Evolutionary conservation across 257 asterid species (phyloP), one percentile per base, ranked within the genome.

Genomic region (Penstemon eatonii): DNA sequence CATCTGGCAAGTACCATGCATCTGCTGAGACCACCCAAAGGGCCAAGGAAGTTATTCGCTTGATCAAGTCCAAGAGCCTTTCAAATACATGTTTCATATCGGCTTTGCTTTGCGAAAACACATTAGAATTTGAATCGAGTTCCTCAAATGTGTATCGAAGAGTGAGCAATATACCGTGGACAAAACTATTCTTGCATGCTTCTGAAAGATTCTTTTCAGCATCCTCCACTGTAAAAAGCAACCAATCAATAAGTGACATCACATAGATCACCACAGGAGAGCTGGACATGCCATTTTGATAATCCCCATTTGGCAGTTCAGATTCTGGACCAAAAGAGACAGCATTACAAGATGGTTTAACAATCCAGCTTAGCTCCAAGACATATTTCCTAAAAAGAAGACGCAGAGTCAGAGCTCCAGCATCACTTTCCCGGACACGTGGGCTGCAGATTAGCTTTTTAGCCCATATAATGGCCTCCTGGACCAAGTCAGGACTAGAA

Each of bases 381-480:
- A 88, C 99, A 78, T 88, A 93, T 83, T 93, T 93, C 75, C 96
- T 83, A 55, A 93, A 93, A 56, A 93, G 76, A 74, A 93, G 95
- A 47, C 96, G 88, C 56, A 90, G 75, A 65, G 93, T 85, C 74
- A 93, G 89, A 74, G 99, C 97, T 65, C 99, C 99, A 71, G 99
- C 99, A 80, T 93, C 99, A 83, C 94, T 82, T 84, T 93, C 99
- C 75, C 99, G 79, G 51, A 93, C 99, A 43, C 99, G 99, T 70
- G 99, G 97, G 70, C 97, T 90, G 77, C 94, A 85, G 44, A 90
- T 78, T 62, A 93, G 84, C 76, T 85, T 85, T 87, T 90, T 93
- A 37, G 97, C 94, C 99, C 96, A 90, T 58, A 76, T 70, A 79
- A 93, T 78, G 75, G 90, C 85, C 75, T 79, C 80, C 45, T 60